A percentile compares a stretch with the other conserved stretches of the same genome.
These are phyloP conservation scores for Saccharomycopsis phalli DNA, from an alignment of 1,139 yeast species.

Conservation along the genomic window DNA sequence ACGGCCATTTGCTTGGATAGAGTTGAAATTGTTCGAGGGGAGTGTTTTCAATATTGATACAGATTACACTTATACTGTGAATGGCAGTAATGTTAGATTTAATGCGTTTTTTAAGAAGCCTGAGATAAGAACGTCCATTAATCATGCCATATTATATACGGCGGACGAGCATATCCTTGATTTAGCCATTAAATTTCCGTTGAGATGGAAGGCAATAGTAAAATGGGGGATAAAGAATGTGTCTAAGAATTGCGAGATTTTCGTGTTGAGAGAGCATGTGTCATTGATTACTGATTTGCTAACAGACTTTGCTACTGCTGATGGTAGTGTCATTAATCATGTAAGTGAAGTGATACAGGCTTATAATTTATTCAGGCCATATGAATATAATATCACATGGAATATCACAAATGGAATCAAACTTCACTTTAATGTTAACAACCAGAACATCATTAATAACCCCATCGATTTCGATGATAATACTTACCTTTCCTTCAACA, in stretches of 20 bases:
- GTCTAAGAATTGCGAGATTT: constrained; percentile 48
- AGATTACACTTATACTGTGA: constrained; percentile 44
- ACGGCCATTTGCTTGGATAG: constrained; percentile 89
- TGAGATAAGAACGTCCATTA: constrained; percentile 75
- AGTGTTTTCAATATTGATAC: constrained; percentile 41
- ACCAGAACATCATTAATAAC: constrained; percentile 76
- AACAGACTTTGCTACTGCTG: constrained; percentile 71
- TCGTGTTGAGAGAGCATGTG: constrained; percentile 76
- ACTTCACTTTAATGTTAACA: constrained; percentile 71
- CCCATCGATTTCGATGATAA: constrained; percentile 81
- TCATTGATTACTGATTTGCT: constrained; percentile 65
- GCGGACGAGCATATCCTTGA: constrained; percentile 52
- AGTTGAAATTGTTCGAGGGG: constrained; percentile 49
- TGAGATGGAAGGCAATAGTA: constrained; percentile 73
- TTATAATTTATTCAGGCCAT: constrained; percentile 70
- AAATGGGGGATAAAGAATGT: constrained; percentile 53
- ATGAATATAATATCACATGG: constrained; percentile 57
- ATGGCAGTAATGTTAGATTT: constrained; percentile 54
- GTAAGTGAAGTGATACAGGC: constrained; percentile 29
- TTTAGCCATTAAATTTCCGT: constrained; percentile 59
- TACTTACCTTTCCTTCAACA: constrained; percentile 64
- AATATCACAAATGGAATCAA: constrained; percentile 42
- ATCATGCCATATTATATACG: constrained; percentile 68
- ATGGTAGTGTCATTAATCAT: constrained; percentile 33
- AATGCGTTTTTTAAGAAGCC: constrained; percentile 43